Conservation (phyloP, 176 grass and related monocot species). For the Microstegium vimineum region DNA sequence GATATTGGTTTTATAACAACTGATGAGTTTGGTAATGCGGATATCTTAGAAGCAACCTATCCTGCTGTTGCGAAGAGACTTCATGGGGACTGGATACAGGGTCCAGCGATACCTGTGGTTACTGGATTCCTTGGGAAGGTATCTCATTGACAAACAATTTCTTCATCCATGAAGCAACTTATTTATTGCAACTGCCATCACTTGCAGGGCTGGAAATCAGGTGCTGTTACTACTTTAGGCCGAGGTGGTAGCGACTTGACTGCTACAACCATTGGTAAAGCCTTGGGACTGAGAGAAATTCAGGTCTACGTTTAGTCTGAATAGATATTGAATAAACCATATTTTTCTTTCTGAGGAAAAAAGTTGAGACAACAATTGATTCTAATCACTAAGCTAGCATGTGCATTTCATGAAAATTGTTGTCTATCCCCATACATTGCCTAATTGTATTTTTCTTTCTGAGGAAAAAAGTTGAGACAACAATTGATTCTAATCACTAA, state of each 20-base stretch:
- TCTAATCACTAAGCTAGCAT: constrained; percentile 8
- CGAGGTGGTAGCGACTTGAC: constrained; percentile 93
- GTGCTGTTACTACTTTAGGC: constrained; percentile 87
- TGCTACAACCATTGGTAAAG: constrained; percentile 97
- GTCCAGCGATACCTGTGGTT: constrained; percentile 81
- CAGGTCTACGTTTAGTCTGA: constrained; percentile 60
- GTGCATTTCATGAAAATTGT: neutral
- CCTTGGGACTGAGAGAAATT: constrained; percentile 96
- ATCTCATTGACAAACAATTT: neutral
- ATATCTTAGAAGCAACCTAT: constrained; percentile 97
- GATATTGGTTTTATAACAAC: constrained; percentile 96
- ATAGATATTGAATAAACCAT: constrained; percentile 1
- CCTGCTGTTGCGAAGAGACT: constrained; percentile 84
- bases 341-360: neutral
- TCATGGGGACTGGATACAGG: constrained; percentile 75
- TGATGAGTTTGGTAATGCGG: constrained; percentile 84
- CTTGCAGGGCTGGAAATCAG: constrained; percentile 84
- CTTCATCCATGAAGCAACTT: neutral
- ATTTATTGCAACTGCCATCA: constrained; percentile 1
- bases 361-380: neutral
- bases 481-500: neutral
- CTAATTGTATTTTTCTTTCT: neutral
- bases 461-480: neutral
- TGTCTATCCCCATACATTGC: neutral
- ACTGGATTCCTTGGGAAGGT: constrained; percentile 99